A percentile compares a stretch with the other conserved stretches of the same genome.
Conservation (phyloP, 1,284 basidiomycete genomes). For the Cryptococcus hybrid region DNA sequence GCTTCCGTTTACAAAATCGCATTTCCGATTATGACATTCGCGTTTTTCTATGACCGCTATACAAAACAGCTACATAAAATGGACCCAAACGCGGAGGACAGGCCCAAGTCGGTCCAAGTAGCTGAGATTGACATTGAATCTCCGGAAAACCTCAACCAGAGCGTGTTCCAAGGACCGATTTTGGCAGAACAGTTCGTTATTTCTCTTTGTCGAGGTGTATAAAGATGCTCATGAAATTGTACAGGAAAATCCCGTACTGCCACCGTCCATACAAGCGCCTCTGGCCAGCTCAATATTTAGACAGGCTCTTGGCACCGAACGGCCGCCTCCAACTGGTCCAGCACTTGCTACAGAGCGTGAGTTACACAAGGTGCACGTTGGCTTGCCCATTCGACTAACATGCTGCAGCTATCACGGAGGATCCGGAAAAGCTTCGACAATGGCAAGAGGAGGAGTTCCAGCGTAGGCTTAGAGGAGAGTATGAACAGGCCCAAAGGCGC, state of each 20-base stretch:
- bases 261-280: slow-evolving; percentile 13
- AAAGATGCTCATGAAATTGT: not conserved
- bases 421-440: slow-evolving; percentile 57
- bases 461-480: slow-evolving; percentile 68
- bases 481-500: slow-evolving; percentile 67
- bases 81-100: slow-evolving; percentile 45
- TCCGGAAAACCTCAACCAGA: slow-evolving; percentile 9
- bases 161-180: slow-evolving; percentile 5
- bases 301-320: slow-evolving; percentile 21
- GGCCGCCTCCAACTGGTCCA: slow-evolving; percentile 1
- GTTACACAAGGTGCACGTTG: not conserved
- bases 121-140: slow-evolving; percentile 45
- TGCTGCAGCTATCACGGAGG: slow-evolving; percentile 12
- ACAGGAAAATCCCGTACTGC: slow-evolving; percentile 15
- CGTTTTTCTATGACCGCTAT: not conserved
- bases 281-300: slow-evolving; percentile 38
- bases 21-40: too few relatives aligned
- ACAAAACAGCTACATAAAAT: slow-evolving; percentile 17
- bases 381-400: not conserved
- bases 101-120: slow-evolving; percentile 34
- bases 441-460: slow-evolving; percentile 70
- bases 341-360: slow-evolving; percentile 11
- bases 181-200: not conserved
- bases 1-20: not conserved
- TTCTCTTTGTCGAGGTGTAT: not conserved